Evolutionary conservation across 2,329 filamentous ascomycete species (phyloP).

Genomic region (Aureobasidium sp.): DNA sequence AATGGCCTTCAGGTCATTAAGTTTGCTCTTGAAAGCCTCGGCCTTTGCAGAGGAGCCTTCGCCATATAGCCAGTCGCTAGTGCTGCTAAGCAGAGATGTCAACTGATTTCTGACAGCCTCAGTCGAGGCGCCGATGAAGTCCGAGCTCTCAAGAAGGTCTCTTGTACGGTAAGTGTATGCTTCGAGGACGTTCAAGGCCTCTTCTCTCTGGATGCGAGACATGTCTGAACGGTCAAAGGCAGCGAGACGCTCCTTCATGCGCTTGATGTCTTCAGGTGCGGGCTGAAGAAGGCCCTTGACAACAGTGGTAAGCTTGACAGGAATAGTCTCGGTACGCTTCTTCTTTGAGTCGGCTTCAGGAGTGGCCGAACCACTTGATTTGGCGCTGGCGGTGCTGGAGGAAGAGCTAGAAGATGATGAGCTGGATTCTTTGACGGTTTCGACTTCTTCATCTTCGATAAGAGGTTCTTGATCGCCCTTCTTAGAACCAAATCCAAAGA

Average conservation of each 20-base stretch:
- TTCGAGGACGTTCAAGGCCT: constrained; percentile 88
- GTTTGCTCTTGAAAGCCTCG: constrained; percentile 66
- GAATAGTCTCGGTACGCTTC: constrained; percentile 47
- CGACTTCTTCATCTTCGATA: constrained; percentile 46
- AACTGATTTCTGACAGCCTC: constrained; percentile 60
- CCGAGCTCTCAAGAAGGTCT: constrained; percentile 70
- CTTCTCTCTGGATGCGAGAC: constrained; percentile 68
- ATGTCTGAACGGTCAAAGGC: constrained; percentile 83
- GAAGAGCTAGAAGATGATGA: constrained; percentile 32
- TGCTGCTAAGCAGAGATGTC: constrained; percentile 58
- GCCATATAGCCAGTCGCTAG: constrained; percentile 86
- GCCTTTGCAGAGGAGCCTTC: constrained; percentile 71
- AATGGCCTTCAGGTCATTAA: constrained; percentile 70
- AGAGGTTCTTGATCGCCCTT: constrained; percentile 74
- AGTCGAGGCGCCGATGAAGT: constrained; percentile 67
- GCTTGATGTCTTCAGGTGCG: constrained; percentile 53
- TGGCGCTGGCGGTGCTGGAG: constrained; percentile 41
- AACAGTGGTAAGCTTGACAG: constrained; percentile 41
- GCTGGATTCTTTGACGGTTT: constrained; percentile 36
- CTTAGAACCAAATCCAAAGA: constrained; percentile 89
- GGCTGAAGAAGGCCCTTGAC: constrained; percentile 47
- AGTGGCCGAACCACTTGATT: constrained; percentile 35
- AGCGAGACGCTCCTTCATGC: constrained; percentile 60
- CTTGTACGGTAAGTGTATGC: constrained; percentile 83
- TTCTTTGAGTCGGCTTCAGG: constrained; percentile 24